Evolutionary conservation across 768 basidiomycete genomes (phyloP), one percentile per base, ranked within the genome.

Genomic region (Suillus luteus): DNA sequence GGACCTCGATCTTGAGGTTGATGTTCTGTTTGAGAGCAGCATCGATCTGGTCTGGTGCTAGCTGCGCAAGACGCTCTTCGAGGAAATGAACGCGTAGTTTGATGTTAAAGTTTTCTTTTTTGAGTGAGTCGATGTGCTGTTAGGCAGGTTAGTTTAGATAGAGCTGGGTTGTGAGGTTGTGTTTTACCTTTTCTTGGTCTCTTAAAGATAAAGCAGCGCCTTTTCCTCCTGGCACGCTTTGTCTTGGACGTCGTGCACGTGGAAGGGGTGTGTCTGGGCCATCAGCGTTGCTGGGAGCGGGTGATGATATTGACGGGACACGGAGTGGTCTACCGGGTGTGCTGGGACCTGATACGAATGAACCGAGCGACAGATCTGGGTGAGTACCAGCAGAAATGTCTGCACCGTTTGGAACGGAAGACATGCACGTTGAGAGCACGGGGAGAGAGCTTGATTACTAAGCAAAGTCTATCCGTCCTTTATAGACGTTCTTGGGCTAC

Each of bases 101-200:
- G 73, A 99, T 89, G 71, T 90, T 91, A 75, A 99, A 98, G 81
- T 96, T 96, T 75, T 99, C 96, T 75, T 96, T 97, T 80, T 96
- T 95, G 71, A 95, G 86, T 66, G 88, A 88, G 77, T 99, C 95
- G 72, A 97, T 93, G 75, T 96, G 92, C 96, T 99, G 71, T 52
- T 49, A 43, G 55, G 51, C 40, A 15, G 10, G 33, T 46, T 40
- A 19, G 8, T 27, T 41, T n/a, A 49, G 27, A 31, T 31, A 59
- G 14, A 48, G 11, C 62, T 15, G 37, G 52, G 62, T 9, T 61
- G 37, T 60, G 17, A 65, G 37, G 1, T 40, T 35, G 22, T 38
- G 72, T 81, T 27, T 59, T 68, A 93, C 96, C 85, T 98, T 96
- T 78, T 99, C 96, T 76, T 99, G 96, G 73, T 99, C 96, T 9